Evolutionary conservation across 2,329 filamentous ascomycete species (phyloP), one percentile per base, ranked within the genome.

Genomic region (Fusarium sarcochroum): DNA sequence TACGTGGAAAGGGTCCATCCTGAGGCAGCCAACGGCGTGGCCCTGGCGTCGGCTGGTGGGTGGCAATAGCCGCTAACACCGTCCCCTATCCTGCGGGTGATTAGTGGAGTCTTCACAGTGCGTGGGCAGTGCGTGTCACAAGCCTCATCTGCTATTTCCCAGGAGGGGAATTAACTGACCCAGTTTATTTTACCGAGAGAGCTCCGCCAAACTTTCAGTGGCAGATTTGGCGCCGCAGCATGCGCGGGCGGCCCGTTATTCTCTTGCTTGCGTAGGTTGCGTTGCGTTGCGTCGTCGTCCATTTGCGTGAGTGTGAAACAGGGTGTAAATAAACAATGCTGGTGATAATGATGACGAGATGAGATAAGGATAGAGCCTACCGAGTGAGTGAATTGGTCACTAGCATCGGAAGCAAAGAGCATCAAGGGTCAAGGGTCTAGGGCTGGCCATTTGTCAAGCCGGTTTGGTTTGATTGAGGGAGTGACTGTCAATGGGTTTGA

Each of bases 1-100:
- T 60, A 63, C 68, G 56, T 52, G 67, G 68, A 68, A 61, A 66
- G 48, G 32, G 34, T 7, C 60, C 46, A 53, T 73, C 72, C 71
- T 73, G 73, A 75, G 73, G 73, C 72, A 75, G 49, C 73, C 65
- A 75, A 71, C 61, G 54, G 68, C 55, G 62, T 69, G 52, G 63
- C 55, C 58, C 63, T 64, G 68, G 57, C 53, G 61, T 38, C 37
- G 52, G 56, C 56, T 61, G 63, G 65, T 62, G 64, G 54, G 63
- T 70, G 67, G 67, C 70, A 72, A 69, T 54, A 67, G 67, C 63
- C 71, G 71, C 69, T 71, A 70, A 70, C 61, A 66, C 55, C 40
- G 63, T 68, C 65, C 63, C 59, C 71, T 73, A 62, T 71, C 62
- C 62, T 68, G 69, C 58, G 62, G 65, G 35, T 51, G 35, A 54